These are phyloP conservation scores for Cladosporium sp. DNA, from an alignment of 2,329 filamentous ascomycete genomes.

Conservation along the genomic window DNA sequence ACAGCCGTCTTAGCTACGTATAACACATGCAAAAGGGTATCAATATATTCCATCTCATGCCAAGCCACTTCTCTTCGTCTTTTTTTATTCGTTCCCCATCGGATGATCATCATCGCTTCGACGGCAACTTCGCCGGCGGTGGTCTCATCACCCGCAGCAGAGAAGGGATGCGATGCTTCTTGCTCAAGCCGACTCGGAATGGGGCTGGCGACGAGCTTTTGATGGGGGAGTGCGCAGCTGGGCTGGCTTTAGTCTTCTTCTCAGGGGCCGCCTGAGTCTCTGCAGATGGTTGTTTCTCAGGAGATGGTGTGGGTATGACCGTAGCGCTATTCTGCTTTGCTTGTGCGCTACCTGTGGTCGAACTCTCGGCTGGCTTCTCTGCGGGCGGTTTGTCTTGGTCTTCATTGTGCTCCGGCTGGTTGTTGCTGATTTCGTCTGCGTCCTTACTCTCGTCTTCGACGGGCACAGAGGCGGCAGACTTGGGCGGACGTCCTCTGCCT, in stretches of 20 bases:
- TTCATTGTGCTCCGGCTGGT: neutral
- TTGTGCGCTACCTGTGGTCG: neutral
- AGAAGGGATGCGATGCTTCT: conserved; percentile 51
- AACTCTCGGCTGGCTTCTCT: neutral
- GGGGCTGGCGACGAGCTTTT: conserved; percentile 38
- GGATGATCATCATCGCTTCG: conserved; percentile 14
- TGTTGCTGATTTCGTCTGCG: neutral
- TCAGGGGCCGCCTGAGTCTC: neutral
- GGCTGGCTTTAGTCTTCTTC: conserved; percentile 18
- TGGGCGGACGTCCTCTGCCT: conserved; percentile 16
- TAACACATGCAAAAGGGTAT: conserved; percentile 6
- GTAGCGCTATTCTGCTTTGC: neutral
- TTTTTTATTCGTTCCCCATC: neutral
- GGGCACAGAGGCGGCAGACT: neutral
- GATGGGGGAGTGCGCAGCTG: conserved; percentile 31
- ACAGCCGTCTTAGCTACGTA: neutral
- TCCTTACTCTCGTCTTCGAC: neutral
- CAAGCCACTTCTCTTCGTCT: neutral
- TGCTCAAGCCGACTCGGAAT: conserved; percentile 53
- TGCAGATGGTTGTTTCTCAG: neutral
- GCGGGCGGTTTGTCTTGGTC: neutral
- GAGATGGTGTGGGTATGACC: conserved; percentile 12
- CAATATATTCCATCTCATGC: neutral
- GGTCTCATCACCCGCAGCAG: conserved; percentile 40
- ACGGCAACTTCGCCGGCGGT: conserved; percentile 15